These are phyloP conservation scores for Cercospora beticola DNA, from an alignment of 2,329 filamentous ascomycete genomes.

Conservation along the genomic window DNA sequence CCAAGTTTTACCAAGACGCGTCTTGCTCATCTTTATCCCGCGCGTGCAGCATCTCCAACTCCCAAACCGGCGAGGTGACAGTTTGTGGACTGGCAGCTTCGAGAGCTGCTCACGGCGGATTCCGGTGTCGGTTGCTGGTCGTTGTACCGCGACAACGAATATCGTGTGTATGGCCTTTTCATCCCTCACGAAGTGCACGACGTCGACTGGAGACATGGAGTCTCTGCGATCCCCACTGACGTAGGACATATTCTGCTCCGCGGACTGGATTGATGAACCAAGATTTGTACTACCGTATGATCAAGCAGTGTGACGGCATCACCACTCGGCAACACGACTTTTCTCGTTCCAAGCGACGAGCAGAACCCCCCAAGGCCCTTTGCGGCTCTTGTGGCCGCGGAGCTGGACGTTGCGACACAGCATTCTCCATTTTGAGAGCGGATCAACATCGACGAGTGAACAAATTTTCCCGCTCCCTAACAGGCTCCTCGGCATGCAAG, in stretches of 20 bases:
- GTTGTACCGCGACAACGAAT: neutral
- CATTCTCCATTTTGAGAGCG: neutral
- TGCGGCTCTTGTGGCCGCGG: neutral
- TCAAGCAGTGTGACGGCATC: neutral
- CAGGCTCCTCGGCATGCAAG: neutral
- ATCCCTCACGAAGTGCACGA: neutral
- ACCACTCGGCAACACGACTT: neutral
- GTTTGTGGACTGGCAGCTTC: neutral
- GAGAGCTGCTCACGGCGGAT: neutral
- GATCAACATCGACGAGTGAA: neutral
- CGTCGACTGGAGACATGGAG: neutral
- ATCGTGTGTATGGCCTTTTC: too few species aligned
- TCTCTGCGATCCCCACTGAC: neutral
- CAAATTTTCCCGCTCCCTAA: neutral
- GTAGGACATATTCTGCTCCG: neutral
- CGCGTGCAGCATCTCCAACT: neutral
- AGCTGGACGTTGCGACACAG: neutral
- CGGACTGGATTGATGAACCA: neutral
- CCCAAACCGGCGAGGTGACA: neutral
- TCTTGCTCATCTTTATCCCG: neutral
- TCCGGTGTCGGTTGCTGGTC: neutral
- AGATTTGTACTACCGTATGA: neutral
- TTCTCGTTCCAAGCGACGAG: neutral
- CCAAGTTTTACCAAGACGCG: neutral
- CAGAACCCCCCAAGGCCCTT: neutral